Percentiles rank a stretch among this genome's conserved stretches.
Evolutionary conservation across 371 early-diverging fungal species (phyloP).

Genomic region (Mortierella sp.): DNA sequence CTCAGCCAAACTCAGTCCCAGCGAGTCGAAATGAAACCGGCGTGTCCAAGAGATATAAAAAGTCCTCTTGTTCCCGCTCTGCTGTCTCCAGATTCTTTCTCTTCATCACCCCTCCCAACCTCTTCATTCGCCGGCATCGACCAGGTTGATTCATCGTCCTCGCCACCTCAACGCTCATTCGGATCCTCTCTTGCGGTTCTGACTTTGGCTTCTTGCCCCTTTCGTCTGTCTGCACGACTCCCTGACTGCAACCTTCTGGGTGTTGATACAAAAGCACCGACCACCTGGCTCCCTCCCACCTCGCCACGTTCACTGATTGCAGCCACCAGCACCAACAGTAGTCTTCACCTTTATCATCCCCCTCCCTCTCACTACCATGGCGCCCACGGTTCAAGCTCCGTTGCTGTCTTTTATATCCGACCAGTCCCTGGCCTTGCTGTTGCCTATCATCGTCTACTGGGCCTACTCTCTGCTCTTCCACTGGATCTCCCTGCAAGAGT

Average conservation of each 20-base stretch:
- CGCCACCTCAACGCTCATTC: too few relatives aligned
- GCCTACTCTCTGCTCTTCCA: conserved; percentile 72
- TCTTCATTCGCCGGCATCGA: too few relatives aligned
- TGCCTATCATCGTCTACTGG: conserved; percentile 79
- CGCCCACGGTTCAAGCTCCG: conserved; percentile 52
- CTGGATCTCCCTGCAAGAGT: conserved; percentile 64
- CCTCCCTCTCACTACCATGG: conserved; percentile 17
- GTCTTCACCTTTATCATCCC: background rate
- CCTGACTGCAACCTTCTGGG: too few relatives aligned
- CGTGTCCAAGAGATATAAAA: background rate
- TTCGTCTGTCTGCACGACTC: background rate
- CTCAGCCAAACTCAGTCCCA: too few relatives aligned
- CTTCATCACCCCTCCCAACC: background rate
- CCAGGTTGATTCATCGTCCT: too few relatives aligned
- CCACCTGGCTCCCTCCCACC: background rate
- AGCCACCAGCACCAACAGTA: background rate
- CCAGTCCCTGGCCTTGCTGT: conserved; percentile 66
- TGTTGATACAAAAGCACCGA: conserved; percentile 1
- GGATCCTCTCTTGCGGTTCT: too few relatives aligned
- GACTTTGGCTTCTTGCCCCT: background rate
- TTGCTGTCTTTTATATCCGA: conserved; percentile 62
- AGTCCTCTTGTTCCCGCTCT: background rate
- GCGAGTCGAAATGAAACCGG: too few relatives aligned
- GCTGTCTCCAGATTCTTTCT: background rate
- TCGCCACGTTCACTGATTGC: background rate